Evolutionary conservation across 306 rosid species (phyloP).

Genomic region (Vachellia pachyceras): DNA sequence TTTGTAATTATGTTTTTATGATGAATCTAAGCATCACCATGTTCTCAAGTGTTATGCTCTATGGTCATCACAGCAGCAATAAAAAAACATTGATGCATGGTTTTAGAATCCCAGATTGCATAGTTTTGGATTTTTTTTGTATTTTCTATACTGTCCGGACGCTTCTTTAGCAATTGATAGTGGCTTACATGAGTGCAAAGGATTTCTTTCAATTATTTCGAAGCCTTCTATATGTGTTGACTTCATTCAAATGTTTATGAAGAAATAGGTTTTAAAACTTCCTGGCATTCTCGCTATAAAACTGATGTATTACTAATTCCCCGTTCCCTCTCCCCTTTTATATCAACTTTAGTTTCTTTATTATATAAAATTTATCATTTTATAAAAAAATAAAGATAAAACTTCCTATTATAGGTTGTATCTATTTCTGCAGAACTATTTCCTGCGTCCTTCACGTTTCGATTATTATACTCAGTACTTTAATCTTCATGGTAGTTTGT

Average conservation of each 20-base stretch:
- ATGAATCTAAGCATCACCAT: conserved; percentile 28
- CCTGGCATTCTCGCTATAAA: too few relatives aligned
- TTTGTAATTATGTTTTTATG: background rate
- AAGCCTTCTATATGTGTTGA: background rate
- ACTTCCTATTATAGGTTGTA: background rate
- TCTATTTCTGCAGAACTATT: conserved; percentile 14
- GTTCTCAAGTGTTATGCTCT: background rate
- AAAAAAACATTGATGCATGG: background rate
- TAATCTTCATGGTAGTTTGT: background rate
- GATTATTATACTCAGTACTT: background rate
- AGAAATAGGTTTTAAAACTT: background rate
- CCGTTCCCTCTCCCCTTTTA: too few relatives aligned
- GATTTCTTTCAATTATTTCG: background rate
- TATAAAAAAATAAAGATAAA: too few relatives aligned
- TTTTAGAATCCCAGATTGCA: conserved; percentile 22
- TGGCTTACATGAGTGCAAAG: background rate
- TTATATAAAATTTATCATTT: too few relatives aligned
- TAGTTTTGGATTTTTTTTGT: background rate
- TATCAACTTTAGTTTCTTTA: too few relatives aligned
- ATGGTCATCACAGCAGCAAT: background rate
- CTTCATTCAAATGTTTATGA: background rate
- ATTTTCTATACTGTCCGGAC: background rate
- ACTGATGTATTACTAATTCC: too few relatives aligned
- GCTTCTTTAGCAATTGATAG: background rate
- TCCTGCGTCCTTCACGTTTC: background rate